These are phyloP conservation scores for Myxozyma geophila DNA, from an alignment of 805 yeast genomes.

Conservation along the genomic window DNA sequence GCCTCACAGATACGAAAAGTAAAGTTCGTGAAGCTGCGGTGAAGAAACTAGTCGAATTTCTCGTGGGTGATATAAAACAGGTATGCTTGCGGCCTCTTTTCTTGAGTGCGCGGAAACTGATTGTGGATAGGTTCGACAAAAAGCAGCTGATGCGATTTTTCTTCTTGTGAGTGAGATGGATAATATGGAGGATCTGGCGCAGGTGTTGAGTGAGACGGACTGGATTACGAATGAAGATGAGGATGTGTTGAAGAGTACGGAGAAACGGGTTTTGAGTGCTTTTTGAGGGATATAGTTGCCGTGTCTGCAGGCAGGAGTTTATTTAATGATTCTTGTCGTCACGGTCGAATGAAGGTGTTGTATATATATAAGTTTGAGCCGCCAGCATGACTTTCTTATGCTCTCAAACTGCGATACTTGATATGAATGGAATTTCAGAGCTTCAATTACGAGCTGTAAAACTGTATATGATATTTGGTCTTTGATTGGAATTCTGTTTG, in stretches of 20 bases:
- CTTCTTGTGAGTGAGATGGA: not conserved
- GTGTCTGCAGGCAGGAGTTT: no score
- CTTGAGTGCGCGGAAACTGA: not conserved
- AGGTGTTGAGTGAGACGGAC: slow-evolving; percentile 1
- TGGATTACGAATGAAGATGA: slow-evolving; percentile 1
- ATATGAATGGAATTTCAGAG: no score
- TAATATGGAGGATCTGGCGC: not conserved
- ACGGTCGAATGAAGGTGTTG: no score
- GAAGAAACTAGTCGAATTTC: slow-evolving; percentile 15
- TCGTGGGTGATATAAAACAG: slow-evolving; percentile 9
- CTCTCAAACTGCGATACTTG: no score
- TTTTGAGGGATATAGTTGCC: not conserved
- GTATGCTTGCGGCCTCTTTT: slow-evolving; percentile 13
- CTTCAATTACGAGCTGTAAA: no score
- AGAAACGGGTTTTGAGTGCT: not conserved
- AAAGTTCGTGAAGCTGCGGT: slow-evolving; percentile 22
- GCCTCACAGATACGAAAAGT: not conserved
- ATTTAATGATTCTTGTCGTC: no score
- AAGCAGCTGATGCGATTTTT: slow-evolving; percentile 19
- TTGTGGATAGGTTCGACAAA: slow-evolving; percentile 20
- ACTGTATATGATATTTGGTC: no score
- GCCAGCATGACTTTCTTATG: no score
- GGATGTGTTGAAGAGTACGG: not conserved
- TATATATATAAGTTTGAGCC: no score
- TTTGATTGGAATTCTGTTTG: no score